Percentiles rank a stretch among this genome's conserved stretches.
These are phyloP conservation scores for Diaporthe sp. DNA, from an alignment of 2,329 filamentous ascomycete genomes.

Conservation along the genomic window DNA sequence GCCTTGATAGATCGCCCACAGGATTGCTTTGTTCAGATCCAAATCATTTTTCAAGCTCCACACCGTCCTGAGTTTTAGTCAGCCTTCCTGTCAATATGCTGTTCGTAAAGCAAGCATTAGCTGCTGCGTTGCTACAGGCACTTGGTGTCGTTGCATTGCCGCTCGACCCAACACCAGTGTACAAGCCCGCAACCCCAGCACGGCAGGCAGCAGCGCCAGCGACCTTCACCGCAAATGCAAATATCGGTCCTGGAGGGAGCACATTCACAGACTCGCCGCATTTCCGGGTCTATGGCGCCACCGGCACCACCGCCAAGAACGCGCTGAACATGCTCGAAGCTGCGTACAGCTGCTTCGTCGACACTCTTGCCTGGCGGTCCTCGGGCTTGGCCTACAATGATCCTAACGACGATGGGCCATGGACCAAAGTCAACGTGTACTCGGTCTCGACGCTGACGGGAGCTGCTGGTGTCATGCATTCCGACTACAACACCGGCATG, in stretches of 20 bases:
- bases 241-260: constrained; percentile 12
- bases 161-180: background rate
- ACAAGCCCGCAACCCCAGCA: constrained; percentile 12
- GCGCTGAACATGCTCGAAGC: constrained; percentile 22
- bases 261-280: constrained; percentile 26
- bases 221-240: background rate
- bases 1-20: background rate
- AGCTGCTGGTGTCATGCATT: constrained; percentile 56
- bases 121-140: background rate
- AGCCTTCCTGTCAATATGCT: background rate
- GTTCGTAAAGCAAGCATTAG: constrained; percentile 3
- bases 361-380: constrained; percentile 54
- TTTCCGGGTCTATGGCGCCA: constrained; percentile 19
- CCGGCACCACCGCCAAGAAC: constrained; percentile 43
- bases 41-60: no score
- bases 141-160: background rate
- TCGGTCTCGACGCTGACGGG: constrained; percentile 52
- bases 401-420: constrained; percentile 54
- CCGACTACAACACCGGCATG: constrained; percentile 55
- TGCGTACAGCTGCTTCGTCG: constrained; percentile 55
- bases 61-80: no score
- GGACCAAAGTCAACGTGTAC: constrained; percentile 63
- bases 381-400: constrained; percentile 54
- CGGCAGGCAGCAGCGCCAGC: background rate
- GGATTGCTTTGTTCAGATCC: no score